Base-by-base conservation (phyloP, 805 yeast species). In the Citeromyces matritensis region DNA sequence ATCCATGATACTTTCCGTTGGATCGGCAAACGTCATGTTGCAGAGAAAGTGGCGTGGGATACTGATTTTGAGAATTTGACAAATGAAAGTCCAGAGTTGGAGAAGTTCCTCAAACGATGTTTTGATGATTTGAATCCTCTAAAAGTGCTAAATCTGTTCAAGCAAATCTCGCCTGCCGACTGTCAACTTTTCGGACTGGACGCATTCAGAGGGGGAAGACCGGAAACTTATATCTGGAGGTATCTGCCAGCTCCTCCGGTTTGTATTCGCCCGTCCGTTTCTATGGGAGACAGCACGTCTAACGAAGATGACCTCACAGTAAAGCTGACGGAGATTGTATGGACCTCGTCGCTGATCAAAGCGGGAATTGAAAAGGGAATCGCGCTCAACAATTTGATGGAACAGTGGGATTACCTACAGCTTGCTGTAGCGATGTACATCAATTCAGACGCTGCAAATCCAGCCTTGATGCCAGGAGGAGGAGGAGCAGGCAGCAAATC, bases 181-280 rank as follows among this genome's bases (percentile, higher is more conserved):
- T 86, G 95, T 57, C 96, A 88, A 53, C 63, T 91, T 12, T 58
- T 91, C 23, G 99, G 98, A 34, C 73, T 91, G 33, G 91, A 91
- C 46, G 71, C 95, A 1, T 67, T 82, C 3, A 69, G 73, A 42
- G 83, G 85, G 25, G 95, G 96, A 30, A 67, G 96, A 41, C 98
- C 97, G 4, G 97, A 88, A 55, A 83, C 80, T 66, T 91, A 86
- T 51, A 72, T 91, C 26, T 91, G 98, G 99, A 71, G 94, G 48
- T 91, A 86, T 49, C 65, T 91, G 33, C 98, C 98, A 0, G 97
- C 97, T 0, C 98, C 99, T 1, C 99, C 99, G 0, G 96, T 93
- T 12, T 91, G 98, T 64, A 91, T 91, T 34, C 72, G 99, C 42
- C 99, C 99, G 3, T 86, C 97, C 4, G 97, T 91, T 21, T 64